Conservation (phyloP, 2,329 filamentous ascomycete species). For the Cylindrodendrum hubeiense region DNA sequence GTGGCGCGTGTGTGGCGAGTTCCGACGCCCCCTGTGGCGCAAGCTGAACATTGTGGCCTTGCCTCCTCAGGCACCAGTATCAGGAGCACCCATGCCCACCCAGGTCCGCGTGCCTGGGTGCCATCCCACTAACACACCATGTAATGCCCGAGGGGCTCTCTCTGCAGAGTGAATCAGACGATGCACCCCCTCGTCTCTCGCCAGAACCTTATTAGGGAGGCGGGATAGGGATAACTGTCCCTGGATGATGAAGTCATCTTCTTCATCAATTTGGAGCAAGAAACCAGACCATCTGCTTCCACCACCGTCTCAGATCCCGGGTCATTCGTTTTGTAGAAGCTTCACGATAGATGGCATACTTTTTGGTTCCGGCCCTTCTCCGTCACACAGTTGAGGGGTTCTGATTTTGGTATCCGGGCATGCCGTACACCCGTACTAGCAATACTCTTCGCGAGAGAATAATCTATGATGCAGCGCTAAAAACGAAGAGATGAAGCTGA, state of each 20-base stretch:
- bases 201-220: slow-evolving; percentile 4
- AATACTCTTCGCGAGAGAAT: neutral
- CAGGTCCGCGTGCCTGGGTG: too few species aligned
- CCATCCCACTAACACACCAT: slow-evolving; percentile 14
- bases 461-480: slow-evolving; percentile 7
- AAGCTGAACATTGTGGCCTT: neutral
- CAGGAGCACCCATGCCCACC: neutral
- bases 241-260: neutral
- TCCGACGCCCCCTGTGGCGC: neutral
- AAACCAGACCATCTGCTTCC: neutral
- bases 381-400: neutral
- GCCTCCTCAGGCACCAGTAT: neutral
- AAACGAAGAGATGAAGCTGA: slow-evolving; percentile 8
- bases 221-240: neutral
- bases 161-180: slow-evolving; percentile 7
- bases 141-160: neutral
- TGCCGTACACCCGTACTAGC: neutral
- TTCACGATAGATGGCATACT: neutral
- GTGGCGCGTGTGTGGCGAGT: neutral
- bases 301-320: slow-evolving; percentile 2
- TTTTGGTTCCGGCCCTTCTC: neutral
- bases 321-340: neutral
- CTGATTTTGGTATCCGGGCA: neutral
- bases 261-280: slow-evolving; percentile 12
- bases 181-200: slow-evolving; percentile 1